These are phyloP conservation scores for Xylaria acuta DNA, from an alignment of 495 filamentous ascomycete genomes.

Conservation along the genomic window DNA sequence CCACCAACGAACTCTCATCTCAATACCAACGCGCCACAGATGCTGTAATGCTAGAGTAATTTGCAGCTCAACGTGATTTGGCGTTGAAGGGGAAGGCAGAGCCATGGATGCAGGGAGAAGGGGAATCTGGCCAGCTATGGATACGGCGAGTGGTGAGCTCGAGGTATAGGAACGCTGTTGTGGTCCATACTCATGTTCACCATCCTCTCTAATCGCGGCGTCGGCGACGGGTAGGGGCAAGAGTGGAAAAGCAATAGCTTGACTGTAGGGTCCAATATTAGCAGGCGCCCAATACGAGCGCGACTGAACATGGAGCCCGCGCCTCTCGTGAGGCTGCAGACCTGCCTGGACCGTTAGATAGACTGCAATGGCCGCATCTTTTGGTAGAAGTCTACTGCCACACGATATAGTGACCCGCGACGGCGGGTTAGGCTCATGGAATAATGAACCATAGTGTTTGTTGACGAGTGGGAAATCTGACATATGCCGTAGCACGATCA, in stretches of 20 bases:
- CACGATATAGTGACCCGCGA: constrained; percentile 83
- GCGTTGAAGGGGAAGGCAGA: constrained; percentile 38
- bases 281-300: constrained; percentile 97
- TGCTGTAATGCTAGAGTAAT: constrained; percentile 78
- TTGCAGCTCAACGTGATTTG: constrained; percentile 37
- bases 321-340: constrained; percentile 41
- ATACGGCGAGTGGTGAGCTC: constrained; percentile 36
- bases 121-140: constrained; percentile 89
- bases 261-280: constrained; percentile 97
- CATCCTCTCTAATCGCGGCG: not conserved
- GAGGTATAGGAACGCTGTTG: not conserved
- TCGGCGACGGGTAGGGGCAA: constrained; percentile 23
- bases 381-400: constrained; percentile 61
- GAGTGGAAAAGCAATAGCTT: constrained; percentile 73
- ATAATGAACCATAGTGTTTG: constrained; percentile 70
- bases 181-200: constrained; percentile 6
- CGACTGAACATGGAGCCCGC: constrained; percentile 87
- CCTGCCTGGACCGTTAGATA: constrained; percentile 46
- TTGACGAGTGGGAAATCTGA: constrained; percentile 77
- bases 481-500: constrained; percentile 82
- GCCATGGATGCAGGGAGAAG: constrained; percentile 83
- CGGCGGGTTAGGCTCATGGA: constrained; percentile 80
- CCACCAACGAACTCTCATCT: constrained; percentile 76
- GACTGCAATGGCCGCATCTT: constrained; percentile 61
- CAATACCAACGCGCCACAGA: constrained; percentile 80